A percentile compares a stretch with the other conserved stretches of the same genome.
Evolutionary conservation across 805 yeast species (phyloP).

Genomic region (Ogataea polymorpha): DNA sequence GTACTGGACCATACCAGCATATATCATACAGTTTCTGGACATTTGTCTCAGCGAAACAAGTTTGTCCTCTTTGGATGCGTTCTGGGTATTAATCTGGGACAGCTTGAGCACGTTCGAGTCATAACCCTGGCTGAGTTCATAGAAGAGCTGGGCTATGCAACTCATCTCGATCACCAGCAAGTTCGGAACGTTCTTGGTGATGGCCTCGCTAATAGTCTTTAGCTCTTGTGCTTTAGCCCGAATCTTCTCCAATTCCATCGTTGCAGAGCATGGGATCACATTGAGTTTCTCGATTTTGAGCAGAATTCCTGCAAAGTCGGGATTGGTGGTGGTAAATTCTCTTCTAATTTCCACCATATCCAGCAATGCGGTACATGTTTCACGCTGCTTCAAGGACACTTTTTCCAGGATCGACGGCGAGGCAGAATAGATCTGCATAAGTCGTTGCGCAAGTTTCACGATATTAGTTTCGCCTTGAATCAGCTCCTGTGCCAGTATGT

Average conservation of each 20-base stretch:
- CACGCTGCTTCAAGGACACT: constrained; percentile 52
- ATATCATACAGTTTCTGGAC: constrained; percentile 87
- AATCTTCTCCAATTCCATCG: constrained; percentile 52
- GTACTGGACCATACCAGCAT: constrained; percentile 92
- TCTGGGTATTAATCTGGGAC: constrained; percentile 28
- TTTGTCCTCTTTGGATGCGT: constrained; percentile 51
- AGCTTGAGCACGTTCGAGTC: constrained; percentile 14
- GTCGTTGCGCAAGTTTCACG: constrained; percentile 44
- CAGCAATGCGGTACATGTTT: constrained; percentile 62
- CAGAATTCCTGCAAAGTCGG: constrained; percentile 43
- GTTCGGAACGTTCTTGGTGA: constrained; percentile 77
- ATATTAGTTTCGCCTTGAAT: constrained; percentile 44
- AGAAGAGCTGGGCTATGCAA: constrained; percentile 58
- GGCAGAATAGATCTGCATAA: constrained; percentile 45
- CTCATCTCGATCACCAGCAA: constrained; percentile 79
- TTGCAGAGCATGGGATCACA: constrained; percentile 57
- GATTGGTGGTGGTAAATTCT: constrained; percentile 49
- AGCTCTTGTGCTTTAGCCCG: constrained; percentile 68
- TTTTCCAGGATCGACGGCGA: constrained; percentile 59
- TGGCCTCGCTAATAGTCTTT: constrained; percentile 58
- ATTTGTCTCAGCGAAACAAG: constrained; percentile 52
- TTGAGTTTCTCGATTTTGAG: constrained; percentile 55
- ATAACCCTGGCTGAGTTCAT: constrained; percentile 40
- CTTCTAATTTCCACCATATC: constrained; percentile 68
- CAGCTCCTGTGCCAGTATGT: constrained; percentile 17